Evolutionary conservation across 2,329 filamentous ascomycete genomes (phyloP).

Genomic region (Diplodia intermedia): DNA sequence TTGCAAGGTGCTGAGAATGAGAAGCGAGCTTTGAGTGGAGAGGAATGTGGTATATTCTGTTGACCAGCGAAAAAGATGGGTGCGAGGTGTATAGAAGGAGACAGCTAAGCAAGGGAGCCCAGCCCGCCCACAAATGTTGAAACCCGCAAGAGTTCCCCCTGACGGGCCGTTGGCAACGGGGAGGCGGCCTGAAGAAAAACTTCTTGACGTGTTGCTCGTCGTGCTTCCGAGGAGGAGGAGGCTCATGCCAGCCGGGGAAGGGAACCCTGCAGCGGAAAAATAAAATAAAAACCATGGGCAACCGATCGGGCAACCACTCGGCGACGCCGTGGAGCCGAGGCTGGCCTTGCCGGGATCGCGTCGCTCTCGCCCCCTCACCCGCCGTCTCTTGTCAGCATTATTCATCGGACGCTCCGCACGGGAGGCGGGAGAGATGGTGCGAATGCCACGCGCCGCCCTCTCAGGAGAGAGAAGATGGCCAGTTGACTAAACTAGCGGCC

Average conservation of each 20-base stretch:
- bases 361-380: not conserved
- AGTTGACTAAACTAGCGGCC: not conserved
- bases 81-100: not conserved
- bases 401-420: not conserved
- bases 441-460: not conserved
- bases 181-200: conserved; percentile 3
- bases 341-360: not conserved
- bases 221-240: not conserved
- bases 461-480: not conserved
- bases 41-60: no score
- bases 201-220: not conserved
- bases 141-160: not conserved
- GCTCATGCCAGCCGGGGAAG: not conserved
- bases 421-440: not conserved
- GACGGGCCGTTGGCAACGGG: not conserved
- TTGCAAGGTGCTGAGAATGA: not conserved
- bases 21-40: no score
- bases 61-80: not conserved
- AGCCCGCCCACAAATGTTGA: not conserved
- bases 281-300: not conserved
- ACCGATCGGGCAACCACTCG: not conserved
- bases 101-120: not conserved
- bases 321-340: conserved; percentile 13
- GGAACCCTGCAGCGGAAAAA: not conserved
- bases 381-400: not conserved